Evolutionary conservation across 2,329 filamentous ascomycete genomes (phyloP), one percentile per base, ranked within the genome.

Genomic region (Aspergillus unguis): DNA sequence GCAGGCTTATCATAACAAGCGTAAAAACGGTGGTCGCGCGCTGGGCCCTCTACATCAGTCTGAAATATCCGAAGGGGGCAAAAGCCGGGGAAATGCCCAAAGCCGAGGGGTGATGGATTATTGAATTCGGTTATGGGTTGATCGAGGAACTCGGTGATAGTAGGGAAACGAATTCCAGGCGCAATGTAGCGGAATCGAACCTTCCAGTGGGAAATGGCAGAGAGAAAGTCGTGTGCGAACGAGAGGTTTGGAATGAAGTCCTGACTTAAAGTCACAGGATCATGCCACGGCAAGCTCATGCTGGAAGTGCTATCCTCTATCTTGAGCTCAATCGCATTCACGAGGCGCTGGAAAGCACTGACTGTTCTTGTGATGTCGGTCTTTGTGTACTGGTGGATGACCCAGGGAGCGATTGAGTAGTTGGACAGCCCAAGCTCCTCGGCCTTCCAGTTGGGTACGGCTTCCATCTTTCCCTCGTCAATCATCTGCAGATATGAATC

Each of bases 101-200:
- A 41, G 17, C 45, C 41, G 28, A 35, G 40, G 42, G 49, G 23
- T 32, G 41, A 46, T 10, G 51, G 49, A 36, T 40, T 46, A 43
- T 29, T n/a, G 46, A 53, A 53, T 9, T 55, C 35, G 5, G 36
- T 48, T 26, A 58, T 43, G 23, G 58, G 53, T 29, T 57, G 54
- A 5, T 50, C 35, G 42, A 26, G 37, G 35, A 58, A 56, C 42
- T 60, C 48, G 6, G 6, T 3, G 1, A 51, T n/a, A 7, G 26
- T 44, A 31, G 57, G 54, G n/a, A 57, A 27, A 28, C 46, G 48
- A 33, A 60, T 53, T 3, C 58, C 54, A 2, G 56, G 58, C 25
- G 58, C 54, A 42, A 60, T 56, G 28, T 60, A 56, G 40, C 46
- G 40, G 41, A 60, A 64, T 35, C 40, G 44, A 35, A 47, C 44